Evolutionary conservation across 345 rosid species (phyloP).

Genomic region (Boechera divaricarpa): DNA sequence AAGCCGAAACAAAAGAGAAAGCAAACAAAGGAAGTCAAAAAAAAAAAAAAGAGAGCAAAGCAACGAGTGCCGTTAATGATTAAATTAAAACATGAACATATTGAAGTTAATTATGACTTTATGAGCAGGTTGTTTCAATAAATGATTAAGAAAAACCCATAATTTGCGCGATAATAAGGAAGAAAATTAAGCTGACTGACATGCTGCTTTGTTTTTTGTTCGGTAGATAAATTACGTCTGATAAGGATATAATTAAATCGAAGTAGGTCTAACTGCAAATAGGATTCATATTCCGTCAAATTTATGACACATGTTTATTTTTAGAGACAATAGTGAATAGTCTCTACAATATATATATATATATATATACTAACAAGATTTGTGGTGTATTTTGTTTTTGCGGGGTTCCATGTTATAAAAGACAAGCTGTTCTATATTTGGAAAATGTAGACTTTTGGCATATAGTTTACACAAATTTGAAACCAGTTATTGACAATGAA

Average conservation of each 20-base stretch:
- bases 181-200: constrained; percentile 18
- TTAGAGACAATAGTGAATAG: background rate
- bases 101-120: background rate
- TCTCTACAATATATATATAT: background rate
- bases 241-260: background rate
- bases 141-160: constrained; percentile 22
- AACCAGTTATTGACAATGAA: constrained; percentile 22
- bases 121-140: constrained; percentile 13
- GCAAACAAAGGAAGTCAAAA: constrained; percentile 13
- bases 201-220: constrained; percentile 40
- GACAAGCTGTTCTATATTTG: constrained; percentile 21
- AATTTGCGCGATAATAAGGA: constrained; percentile 32
- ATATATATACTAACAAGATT: background rate
- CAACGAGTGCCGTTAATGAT: background rate
- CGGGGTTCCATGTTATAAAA: constrained; percentile 7
- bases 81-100: background rate
- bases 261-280: constrained; percentile 30
- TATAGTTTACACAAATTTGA: constrained; percentile 7
- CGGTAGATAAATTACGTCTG: background rate
- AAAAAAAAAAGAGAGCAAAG: background rate
- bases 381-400: constrained; percentile 28
- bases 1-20: background rate
- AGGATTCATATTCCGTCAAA: constrained; percentile 18
- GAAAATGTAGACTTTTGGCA: constrained; percentile 19
- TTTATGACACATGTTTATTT: constrained; percentile 20